Conservation (phyloP, 2,329 filamentous ascomycete genomes). For the Exutisphaerella laricina region DNA sequence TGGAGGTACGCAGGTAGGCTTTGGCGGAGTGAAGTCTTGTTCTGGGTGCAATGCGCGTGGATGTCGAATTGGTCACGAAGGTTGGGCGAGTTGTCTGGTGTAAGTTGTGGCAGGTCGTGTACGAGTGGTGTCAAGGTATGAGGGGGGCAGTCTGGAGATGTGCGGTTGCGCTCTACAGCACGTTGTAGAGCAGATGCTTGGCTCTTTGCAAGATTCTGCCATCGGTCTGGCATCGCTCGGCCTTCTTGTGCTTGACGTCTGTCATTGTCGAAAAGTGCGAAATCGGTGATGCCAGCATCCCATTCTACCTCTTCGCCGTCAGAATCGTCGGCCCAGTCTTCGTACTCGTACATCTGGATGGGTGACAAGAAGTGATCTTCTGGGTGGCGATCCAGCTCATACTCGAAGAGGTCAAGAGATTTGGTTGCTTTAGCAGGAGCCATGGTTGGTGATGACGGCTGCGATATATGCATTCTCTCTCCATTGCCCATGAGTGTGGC, state of each 20-base stretch:
- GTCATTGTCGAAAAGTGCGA: constrained; percentile 30
- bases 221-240: constrained; percentile 21
- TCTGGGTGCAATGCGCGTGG: constrained; percentile 15
- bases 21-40: constrained; percentile 7
- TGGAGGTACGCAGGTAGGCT: constrained; percentile 21
- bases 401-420: constrained; percentile 22
- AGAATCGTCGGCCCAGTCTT: constrained; percentile 27
- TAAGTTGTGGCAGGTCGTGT: constrained; percentile 27
- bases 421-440: constrained; percentile 8
- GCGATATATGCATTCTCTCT: constrained; percentile 13
- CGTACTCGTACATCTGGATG: constrained; percentile 26
- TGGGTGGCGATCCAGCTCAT: constrained; percentile 29
- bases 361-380: constrained; percentile 30
- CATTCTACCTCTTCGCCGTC: constrained; percentile 28
- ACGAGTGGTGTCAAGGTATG: constrained; percentile 18
- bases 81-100: constrained; percentile 30
- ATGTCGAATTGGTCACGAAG: constrained; percentile 28
- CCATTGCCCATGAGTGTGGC: constrained; percentile 10
- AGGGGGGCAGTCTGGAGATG: constrained; percentile 12
- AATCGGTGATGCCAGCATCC: constrained; percentile 33
- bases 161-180: constrained; percentile 22
- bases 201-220: constrained; percentile 23
- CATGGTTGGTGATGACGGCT: constrained; percentile 10
- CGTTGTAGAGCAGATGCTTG: constrained; percentile 26
- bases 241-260: constrained; percentile 24